These are phyloP conservation scores for Gillenia trifoliata DNA, from an alignment of 306 rosid species.

Conservation along the genomic window DNA sequence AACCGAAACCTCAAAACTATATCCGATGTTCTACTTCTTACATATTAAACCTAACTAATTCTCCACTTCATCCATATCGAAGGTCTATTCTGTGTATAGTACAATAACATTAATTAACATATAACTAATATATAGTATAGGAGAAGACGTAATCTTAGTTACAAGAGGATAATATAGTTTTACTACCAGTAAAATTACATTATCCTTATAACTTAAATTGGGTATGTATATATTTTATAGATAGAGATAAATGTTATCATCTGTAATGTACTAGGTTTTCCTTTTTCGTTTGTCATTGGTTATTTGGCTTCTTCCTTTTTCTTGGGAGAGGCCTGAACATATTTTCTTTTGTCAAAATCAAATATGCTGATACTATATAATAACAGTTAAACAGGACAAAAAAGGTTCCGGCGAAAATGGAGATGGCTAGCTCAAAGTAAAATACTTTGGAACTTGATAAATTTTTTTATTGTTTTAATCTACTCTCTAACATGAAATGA, in stretches of 20 bases:
- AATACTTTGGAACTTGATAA: neutral
- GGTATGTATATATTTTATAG: neutral
- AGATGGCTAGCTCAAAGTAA: neutral
- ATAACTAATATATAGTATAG: neutral
- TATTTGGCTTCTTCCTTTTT: neutral
- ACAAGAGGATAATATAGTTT: conserved; percentile 10
- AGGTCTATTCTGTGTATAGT: neutral
- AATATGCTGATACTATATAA: neutral
- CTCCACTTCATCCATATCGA: neutral
- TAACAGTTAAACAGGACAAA: neutral
- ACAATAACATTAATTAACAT: neutral
- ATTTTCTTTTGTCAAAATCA: neutral
- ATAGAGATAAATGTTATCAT: neutral
- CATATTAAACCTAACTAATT: neutral
- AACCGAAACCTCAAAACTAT: neutral
- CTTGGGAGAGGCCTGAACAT: neutral
- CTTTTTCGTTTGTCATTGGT: neutral
- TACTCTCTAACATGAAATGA: neutral
- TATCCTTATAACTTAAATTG: neutral
- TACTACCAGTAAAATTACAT: neutral
- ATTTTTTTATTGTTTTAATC: neutral
- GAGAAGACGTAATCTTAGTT: neutral
- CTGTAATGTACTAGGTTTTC: neutral
- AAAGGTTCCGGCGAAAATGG: neutral
- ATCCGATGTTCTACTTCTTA: neutral